Evolutionary conservation across 1,284 basidiomycete genomes (phyloP).

Genomic region (Athelia sp.): DNA sequence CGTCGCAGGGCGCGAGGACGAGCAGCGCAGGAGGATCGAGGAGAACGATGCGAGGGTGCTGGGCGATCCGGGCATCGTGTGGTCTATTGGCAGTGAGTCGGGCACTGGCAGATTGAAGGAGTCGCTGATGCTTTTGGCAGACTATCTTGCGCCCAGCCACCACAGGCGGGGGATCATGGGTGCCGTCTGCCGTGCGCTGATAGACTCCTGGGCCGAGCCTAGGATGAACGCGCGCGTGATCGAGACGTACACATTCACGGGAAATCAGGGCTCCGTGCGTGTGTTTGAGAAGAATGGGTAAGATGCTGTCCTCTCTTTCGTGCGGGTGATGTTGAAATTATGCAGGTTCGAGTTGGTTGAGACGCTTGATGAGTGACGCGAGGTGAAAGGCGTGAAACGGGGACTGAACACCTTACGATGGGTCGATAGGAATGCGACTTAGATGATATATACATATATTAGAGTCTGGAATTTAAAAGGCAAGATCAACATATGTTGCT

Average conservation of each 20-base stretch:
- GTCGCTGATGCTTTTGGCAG: slow-evolving; percentile 21
- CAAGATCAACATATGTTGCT: too few species aligned
- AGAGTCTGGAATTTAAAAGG: too few species aligned
- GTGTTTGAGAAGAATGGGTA: slow-evolving; percentile 65
- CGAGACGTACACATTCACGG: slow-evolving; percentile 37
- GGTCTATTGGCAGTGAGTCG: slow-evolving; percentile 44
- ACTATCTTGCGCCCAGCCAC: slow-evolving; percentile 50
- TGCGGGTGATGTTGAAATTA: background rate
- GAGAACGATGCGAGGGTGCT: slow-evolving; percentile 31
- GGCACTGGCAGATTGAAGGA: background rate
- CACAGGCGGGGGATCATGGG: slow-evolving; percentile 68
- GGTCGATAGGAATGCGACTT: background rate
- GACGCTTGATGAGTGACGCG: slow-evolving; percentile 31
- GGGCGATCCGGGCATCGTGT: slow-evolving; percentile 46
- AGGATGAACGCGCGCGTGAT: slow-evolving; percentile 50
- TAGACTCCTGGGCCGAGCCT: slow-evolving; percentile 54
- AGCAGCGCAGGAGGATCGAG: slow-evolving; percentile 15
- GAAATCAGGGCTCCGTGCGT: slow-evolving; percentile 50
- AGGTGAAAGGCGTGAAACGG: slow-evolving; percentile 24
- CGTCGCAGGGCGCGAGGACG: slow-evolving; percentile 24
- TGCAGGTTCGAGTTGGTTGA: slow-evolving; percentile 22
- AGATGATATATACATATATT: too few species aligned
- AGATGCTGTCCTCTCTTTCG: background rate
- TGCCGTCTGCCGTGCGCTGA: slow-evolving; percentile 43
- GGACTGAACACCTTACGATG: slow-evolving; percentile 11